Evolutionary conservation across 148 eudicot species (phyloP).

Genomic region (Pharnaceum exiguum): DNA sequence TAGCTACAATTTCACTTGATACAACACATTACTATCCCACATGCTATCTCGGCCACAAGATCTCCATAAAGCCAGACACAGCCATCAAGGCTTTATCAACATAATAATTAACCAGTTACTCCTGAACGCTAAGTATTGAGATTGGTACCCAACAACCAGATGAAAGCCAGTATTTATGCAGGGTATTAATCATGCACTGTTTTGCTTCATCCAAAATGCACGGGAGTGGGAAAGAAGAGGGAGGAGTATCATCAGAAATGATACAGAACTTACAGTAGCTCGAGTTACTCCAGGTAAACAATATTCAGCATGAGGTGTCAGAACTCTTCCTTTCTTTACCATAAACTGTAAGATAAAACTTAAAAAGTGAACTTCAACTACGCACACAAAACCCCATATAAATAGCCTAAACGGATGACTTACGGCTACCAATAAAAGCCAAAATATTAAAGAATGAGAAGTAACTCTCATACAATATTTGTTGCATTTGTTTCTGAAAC

Average conservation of each 20-base stretch:
- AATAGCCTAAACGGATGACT: background rate
- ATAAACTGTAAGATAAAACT: constrained; percentile 60
- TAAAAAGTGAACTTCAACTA: background rate
- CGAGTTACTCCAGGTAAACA: constrained; percentile 99
- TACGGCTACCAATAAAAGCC: background rate
- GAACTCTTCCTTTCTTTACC: constrained; percentile 83
- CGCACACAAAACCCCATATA: too few relatives aligned
- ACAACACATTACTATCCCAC: too few relatives aligned
- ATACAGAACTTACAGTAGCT: constrained; percentile 75
- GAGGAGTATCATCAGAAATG: background rate
- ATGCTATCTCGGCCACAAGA: too few relatives aligned
- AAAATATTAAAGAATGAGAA: constrained; percentile 1
- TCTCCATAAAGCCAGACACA: too few relatives aligned
- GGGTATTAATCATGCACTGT: background rate
- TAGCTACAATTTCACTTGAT: too few relatives aligned
- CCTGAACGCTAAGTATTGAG: too few relatives aligned
- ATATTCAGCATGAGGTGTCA: constrained; percentile 92
- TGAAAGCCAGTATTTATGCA: too few relatives aligned
- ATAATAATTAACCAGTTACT: too few relatives aligned
- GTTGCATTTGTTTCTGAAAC: constrained; percentile 99
- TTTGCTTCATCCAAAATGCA: background rate
- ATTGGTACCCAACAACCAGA: too few relatives aligned
- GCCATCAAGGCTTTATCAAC: too few relatives aligned
- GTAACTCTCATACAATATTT: constrained; percentile 58
- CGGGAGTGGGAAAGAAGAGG: too few relatives aligned